phyloP scores from a whole-genome alignment of 305 asterid genomes.

The Fraxinus sp. region DNA sequence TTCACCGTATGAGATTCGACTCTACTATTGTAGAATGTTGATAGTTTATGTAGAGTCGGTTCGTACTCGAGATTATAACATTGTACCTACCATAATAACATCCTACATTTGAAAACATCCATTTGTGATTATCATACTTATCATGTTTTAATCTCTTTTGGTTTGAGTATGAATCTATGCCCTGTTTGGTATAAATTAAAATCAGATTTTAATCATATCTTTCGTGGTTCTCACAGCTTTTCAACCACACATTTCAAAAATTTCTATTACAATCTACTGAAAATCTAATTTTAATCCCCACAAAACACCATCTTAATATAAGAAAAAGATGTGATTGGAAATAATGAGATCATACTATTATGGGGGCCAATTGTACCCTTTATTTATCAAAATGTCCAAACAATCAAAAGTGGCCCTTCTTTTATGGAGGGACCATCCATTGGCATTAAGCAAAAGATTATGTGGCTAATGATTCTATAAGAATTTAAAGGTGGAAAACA shows the following conservation, averaged over 20 bases:
- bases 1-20: neutral
- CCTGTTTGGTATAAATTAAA: too few relatives aligned
- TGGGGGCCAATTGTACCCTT: constrained; percentile 16
- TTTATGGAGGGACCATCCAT: constrained; percentile 33
- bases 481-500: constrained; percentile 25
- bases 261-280: too few relatives aligned
- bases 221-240: too few relatives aligned
- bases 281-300: too few relatives aligned
- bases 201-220: too few relatives aligned
- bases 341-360: constrained; percentile 4
- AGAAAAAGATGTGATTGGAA: neutral
- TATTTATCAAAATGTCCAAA: constrained; percentile 24
- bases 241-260: too few relatives aligned
- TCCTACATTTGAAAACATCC: neutral
- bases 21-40: neutral
- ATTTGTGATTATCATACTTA: neutral
- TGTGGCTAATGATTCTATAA: constrained; percentile 39
- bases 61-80: neutral
- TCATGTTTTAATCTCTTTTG: neutral
- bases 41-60: too few relatives aligned
- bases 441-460: constrained; percentile 35
- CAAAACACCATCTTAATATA: too few relatives aligned
- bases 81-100: neutral
- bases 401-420: constrained; percentile 34
- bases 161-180: neutral